phyloP scores from a whole-genome alignment of 306 rosid species.

The Leucaena leucocephala region DNA sequence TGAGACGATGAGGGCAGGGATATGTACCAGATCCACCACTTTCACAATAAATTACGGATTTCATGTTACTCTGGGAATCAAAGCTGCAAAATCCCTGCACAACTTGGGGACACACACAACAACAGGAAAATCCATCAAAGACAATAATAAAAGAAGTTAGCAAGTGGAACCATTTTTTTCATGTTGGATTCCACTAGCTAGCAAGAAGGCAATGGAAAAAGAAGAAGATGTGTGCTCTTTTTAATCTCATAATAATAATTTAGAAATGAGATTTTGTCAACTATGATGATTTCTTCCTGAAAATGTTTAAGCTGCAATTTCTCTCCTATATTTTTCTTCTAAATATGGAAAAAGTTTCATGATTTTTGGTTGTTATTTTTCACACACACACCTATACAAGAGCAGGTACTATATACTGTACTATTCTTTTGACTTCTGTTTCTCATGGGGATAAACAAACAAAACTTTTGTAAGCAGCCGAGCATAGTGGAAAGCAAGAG shows the following conservation, averaged over 20 bases:
- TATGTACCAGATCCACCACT: slow-evolving; percentile 52
- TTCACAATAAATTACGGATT: slow-evolving; percentile 47
- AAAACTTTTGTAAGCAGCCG: slow-evolving; percentile 39
- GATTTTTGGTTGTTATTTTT: slow-evolving; percentile 32
- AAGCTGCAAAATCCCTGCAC: slow-evolving; percentile 47
- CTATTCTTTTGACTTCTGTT: slow-evolving; percentile 42
- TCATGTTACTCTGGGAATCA: slow-evolving; percentile 47
- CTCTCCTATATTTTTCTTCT: background rate
- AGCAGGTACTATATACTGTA: slow-evolving; percentile 23
- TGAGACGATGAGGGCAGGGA: slow-evolving; percentile 37
- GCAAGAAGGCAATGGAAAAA: slow-evolving; percentile 34
- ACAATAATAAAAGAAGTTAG: slow-evolving; percentile 43
- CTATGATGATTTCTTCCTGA: slow-evolving; percentile 28
- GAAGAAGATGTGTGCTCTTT: slow-evolving; percentile 14
- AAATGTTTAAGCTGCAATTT: slow-evolving; percentile 29
- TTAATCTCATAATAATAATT: slow-evolving; percentile 37
- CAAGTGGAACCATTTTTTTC: slow-evolving; percentile 43
- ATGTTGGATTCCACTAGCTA: slow-evolving; percentile 54
- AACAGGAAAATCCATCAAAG: slow-evolving; percentile 43
- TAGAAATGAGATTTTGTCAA: slow-evolving; percentile 24
- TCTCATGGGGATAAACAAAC: slow-evolving; percentile 55
- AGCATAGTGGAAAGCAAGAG: slow-evolving; percentile 59
- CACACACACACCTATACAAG: slow-evolving; percentile 21
- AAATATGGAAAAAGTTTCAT: background rate
- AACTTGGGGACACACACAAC: slow-evolving; percentile 37